phyloP scores from a whole-genome alignment of 352 stramenopile genomes.

The Phytophthora boehmeriae region DNA sequence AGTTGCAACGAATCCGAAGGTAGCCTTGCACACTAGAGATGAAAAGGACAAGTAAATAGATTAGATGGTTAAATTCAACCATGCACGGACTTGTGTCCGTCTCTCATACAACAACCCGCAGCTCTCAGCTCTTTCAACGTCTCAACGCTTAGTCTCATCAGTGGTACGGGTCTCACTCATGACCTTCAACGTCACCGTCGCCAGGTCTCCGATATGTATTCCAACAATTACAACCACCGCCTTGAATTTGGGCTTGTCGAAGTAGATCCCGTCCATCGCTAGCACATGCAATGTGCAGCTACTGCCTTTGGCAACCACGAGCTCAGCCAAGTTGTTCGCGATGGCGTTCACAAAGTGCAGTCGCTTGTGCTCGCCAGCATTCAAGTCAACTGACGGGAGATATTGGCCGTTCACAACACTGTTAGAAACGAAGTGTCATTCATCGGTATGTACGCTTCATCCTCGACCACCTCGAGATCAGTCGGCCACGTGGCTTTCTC shows the following conservation, averaged over 20 bases:
- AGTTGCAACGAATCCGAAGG: too few species aligned
- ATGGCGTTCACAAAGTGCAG: constrained; percentile 78
- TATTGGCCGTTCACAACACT: constrained; percentile 80
- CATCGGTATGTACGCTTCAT: constrained; percentile 48
- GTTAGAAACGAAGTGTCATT: constrained; percentile 76
- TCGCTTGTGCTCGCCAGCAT: constrained; percentile 60
- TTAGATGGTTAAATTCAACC: too few species aligned
- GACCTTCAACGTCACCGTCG: too few species aligned
- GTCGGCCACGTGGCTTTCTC: constrained; percentile 17
- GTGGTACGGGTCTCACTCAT: too few species aligned
- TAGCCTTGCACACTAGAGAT: too few species aligned
- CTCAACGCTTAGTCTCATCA: too few species aligned
- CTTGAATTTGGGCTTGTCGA: constrained; percentile 45
- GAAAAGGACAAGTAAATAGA: too few species aligned
- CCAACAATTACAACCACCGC: constrained; percentile 75
- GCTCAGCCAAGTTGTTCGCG: constrained; percentile 80
- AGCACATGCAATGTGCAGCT: constrained; percentile 64
- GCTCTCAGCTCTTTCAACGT: too few species aligned
- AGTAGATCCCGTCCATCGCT: constrained; percentile 77
- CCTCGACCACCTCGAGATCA: constrained; percentile 36
- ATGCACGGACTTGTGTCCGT: too few species aligned
- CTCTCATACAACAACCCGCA: too few species aligned
- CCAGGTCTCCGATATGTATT: too few species aligned
- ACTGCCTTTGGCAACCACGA: constrained; percentile 46
- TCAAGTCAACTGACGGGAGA: constrained; percentile 61